Percentiles rank a stretch among this genome's conserved stretches.
Evolutionary conservation across 352 stramenopile genomes (phyloP).

Genomic region (Phytophthora fragariae): DNA sequence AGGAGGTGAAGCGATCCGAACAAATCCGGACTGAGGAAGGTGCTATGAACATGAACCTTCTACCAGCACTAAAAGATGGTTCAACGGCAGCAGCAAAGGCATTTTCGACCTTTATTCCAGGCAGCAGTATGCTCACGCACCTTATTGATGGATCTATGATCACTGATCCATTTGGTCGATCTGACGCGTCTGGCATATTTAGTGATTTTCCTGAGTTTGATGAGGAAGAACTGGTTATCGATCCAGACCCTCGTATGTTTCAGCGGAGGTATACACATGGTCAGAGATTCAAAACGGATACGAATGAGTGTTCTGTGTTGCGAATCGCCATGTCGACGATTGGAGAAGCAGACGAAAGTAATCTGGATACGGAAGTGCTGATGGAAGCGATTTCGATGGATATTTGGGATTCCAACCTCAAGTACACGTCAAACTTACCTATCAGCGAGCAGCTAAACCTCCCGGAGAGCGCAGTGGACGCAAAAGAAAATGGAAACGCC

Average conservation of each 20-base stretch:
- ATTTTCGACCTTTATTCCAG: slow-evolving; percentile 78
- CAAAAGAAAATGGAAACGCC: slow-evolving; percentile 9
- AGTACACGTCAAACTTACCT: slow-evolving; percentile 84
- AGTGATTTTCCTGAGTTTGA: slow-evolving; percentile 64
- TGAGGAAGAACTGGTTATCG: slow-evolving; percentile 62
- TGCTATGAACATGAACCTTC: slow-evolving; percentile 61
- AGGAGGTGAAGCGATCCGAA: slow-evolving; percentile 68
- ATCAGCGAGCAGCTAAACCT: slow-evolving; percentile 73
- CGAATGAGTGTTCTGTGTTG: slow-evolving; percentile 72
- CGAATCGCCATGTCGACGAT: slow-evolving; percentile 85
- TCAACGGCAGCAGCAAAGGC: slow-evolving; percentile 74
- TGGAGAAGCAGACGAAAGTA: slow-evolving; percentile 59
- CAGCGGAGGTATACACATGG: slow-evolving; percentile 46
- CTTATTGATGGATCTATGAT: slow-evolving; percentile 78
- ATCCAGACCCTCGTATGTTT: slow-evolving; percentile 58
- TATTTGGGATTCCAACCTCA: slow-evolving; percentile 85
- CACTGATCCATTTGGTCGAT: slow-evolving; percentile 52
- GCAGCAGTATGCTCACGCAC: slow-evolving; percentile 72
- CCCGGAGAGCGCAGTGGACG: slow-evolving; percentile 38
- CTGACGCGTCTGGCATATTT: slow-evolving; percentile 60
- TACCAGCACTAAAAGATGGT: slow-evolving; percentile 66
- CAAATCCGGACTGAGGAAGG: slow-evolving; percentile 49
- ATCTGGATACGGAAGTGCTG: slow-evolving; percentile 79
- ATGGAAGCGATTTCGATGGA: slow-evolving; percentile 89
- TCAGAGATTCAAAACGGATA: slow-evolving; percentile 36